A percentile compares a stretch with the other conserved stretches of the same genome.
Conservation (phyloP, 2,329 filamentous ascomycete species). For the Metarhizium robertsii region DNA sequence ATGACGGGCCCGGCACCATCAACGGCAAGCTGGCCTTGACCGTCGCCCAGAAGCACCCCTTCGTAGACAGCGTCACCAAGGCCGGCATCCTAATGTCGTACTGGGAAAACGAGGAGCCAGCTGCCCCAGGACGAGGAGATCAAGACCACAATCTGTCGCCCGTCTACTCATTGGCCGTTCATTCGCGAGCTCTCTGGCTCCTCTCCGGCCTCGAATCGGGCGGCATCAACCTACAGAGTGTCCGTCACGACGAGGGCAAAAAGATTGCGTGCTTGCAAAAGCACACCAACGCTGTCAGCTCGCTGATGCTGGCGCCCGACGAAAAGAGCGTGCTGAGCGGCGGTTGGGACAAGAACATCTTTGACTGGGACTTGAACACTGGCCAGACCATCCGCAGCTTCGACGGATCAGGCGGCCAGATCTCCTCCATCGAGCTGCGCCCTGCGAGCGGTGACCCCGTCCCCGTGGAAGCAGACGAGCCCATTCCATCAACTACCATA, state of each 20-base stretch:
- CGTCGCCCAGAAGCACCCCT: conserved; percentile 90
- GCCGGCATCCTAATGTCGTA: conserved; percentile 91
- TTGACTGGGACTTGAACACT: conserved; percentile 91
- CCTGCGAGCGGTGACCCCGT: conserved; percentile 68
- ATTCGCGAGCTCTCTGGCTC: conserved; percentile 84
- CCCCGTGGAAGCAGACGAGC: conserved; percentile 60
- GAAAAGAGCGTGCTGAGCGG: conserved; percentile 84
- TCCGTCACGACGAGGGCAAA: conserved; percentile 90
- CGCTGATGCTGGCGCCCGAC: conserved; percentile 71
- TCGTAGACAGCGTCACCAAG: conserved; percentile 95
- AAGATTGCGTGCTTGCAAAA: conserved; percentile 71
- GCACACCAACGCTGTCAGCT: conserved; percentile 87
- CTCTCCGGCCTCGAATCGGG: conserved; percentile 86
- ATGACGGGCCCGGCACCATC: conserved; percentile 88
- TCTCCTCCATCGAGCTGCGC: conserved; percentile 78
- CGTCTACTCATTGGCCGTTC: conserved; percentile 87
- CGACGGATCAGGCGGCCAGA: conserved; percentile 69
- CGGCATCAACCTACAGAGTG: conserved; percentile 84
- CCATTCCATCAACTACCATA: conserved; percentile 56
- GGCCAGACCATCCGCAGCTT: conserved; percentile 70
- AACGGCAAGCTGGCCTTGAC: conserved; percentile 91
- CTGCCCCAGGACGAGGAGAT: conserved; percentile 30
- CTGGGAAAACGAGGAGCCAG: conserved; percentile 91
- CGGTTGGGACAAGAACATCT: conserved; percentile 90
- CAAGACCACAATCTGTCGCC: conserved; percentile 66